phyloP scores from a whole-genome alignment of 2,329 filamentous ascomycete species.

The Penicillium sumatraense region DNA sequence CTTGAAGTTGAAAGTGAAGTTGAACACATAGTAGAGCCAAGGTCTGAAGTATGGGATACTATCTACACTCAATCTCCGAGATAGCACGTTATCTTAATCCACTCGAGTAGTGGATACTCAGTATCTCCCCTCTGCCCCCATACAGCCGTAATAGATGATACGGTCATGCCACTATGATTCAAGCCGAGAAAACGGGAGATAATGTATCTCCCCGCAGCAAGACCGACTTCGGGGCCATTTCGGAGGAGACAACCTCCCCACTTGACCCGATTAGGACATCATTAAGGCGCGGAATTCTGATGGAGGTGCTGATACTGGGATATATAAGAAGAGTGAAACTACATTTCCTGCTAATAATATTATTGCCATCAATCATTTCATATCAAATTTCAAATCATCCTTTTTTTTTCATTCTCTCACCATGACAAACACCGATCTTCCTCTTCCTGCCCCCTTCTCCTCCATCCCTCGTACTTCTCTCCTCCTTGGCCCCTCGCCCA shows the following conservation, averaged over 20 bases:
- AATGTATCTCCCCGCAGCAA: neutral
- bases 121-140: no score
- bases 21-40: no score
- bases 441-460: constrained; percentile 65
- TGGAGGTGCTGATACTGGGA: neutral
- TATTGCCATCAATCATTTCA: no score
- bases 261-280: constrained; percentile 26
- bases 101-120: no score
- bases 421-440: constrained; percentile 1
- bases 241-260: constrained; percentile 3
- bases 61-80: neutral
- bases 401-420: neutral
- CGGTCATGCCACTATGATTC: no score
- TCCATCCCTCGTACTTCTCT: constrained; percentile 66
- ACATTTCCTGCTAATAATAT: neutral
- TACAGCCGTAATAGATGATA: no score
- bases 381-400: neutral
- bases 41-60: no score
- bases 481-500: constrained; percentile 70
- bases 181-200: no score
- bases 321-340: neutral
- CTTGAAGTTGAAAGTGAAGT: no score
- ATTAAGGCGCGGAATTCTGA: constrained; percentile 1
- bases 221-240: constrained; percentile 1
- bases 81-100: neutral